Evolutionary conservation across 345 rosid species (phyloP).

Genomic region (Citrus inodora): DNA sequence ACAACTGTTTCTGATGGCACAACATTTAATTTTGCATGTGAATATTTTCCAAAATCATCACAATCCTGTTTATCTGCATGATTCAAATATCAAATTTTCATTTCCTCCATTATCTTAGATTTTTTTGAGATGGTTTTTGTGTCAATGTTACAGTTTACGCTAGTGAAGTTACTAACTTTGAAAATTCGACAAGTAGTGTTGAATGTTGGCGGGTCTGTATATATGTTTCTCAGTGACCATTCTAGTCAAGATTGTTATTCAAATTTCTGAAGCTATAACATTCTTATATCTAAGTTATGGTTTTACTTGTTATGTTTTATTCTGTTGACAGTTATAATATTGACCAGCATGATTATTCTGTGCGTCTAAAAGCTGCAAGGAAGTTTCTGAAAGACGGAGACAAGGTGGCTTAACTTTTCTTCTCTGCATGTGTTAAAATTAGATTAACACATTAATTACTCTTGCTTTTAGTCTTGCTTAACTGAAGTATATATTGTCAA

Average conservation of each 20-base stretch:
- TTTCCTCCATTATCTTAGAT: not conserved
- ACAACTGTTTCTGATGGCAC: not conserved
- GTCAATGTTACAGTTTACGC: not conserved
- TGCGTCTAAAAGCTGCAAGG: constrained; percentile 77
- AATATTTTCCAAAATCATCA: not conserved
- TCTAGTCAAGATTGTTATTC: constrained; percentile 1
- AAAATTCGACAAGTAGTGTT: not conserved
- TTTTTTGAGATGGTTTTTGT: not conserved
- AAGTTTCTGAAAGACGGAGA: constrained; percentile 90
- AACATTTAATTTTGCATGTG: not conserved
- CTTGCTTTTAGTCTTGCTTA: not conserved
- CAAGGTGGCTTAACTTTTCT: constrained; percentile 53
- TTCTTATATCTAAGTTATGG: not conserved
- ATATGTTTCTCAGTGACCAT: not conserved
- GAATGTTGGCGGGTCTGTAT: not conserved
- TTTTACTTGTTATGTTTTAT: constrained; percentile 13
- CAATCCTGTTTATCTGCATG: not conserved
- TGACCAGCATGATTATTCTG: constrained; percentile 89
- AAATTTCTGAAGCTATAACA: not conserved
- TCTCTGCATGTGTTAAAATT: not conserved
- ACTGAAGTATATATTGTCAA: constrained; percentile 12
- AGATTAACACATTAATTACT: not conserved
- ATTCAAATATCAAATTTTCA: not conserved
- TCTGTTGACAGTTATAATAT: constrained; percentile 67
- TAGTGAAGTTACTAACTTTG: not conserved